These are phyloP conservation scores for Nannochloris sp. DNA, from an alignment of 139 green algal species.

Conservation along the genomic window DNA sequence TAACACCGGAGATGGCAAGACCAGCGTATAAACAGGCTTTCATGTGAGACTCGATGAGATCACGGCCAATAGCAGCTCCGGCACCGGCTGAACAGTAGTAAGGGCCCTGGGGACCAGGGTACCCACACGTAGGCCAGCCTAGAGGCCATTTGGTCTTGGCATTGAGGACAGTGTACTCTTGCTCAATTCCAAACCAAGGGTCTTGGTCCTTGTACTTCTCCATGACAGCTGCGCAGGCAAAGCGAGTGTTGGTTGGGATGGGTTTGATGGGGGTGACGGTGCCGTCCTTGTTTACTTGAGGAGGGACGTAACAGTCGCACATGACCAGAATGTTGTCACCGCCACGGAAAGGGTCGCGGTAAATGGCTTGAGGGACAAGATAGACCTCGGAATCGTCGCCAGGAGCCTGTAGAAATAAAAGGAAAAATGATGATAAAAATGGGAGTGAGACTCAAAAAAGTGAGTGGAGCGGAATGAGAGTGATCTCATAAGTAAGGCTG, in stretches of 20 bases:
- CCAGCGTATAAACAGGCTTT: slow-evolving; percentile 89
- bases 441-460: not conserved
- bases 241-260: slow-evolving; percentile 91
- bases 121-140: slow-evolving; percentile 87
- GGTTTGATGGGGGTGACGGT: slow-evolving; percentile 47
- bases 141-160: slow-evolving; percentile 92
- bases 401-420: slow-evolving; percentile 68
- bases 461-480: not conserved
- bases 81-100: slow-evolving; percentile 95
- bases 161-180: slow-evolving; percentile 98
- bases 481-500: not conserved
- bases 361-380: slow-evolving; percentile 68
- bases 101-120: slow-evolving; percentile 84
- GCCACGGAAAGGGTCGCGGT: slow-evolving; percentile 66
- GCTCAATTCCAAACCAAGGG: slow-evolving; percentile 96
- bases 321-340: slow-evolving; percentile 94
- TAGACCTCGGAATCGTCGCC: slow-evolving; percentile 88
- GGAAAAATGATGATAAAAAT: not conserved
- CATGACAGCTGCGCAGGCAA: slow-evolving; percentile 46
- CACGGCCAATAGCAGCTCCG: slow-evolving; percentile 83
- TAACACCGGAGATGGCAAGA: slow-evolving; percentile 89
- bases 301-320: slow-evolving; percentile 90
- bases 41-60: slow-evolving; percentile 94
- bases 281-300: slow-evolving; percentile 53
- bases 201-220: slow-evolving; percentile 52